A percentile compares a stretch with the other conserved stretches of the same genome.
Conservation (phyloP, 768 basidiomycete genomes). For the Macrolepiota albuminosa region DNA sequence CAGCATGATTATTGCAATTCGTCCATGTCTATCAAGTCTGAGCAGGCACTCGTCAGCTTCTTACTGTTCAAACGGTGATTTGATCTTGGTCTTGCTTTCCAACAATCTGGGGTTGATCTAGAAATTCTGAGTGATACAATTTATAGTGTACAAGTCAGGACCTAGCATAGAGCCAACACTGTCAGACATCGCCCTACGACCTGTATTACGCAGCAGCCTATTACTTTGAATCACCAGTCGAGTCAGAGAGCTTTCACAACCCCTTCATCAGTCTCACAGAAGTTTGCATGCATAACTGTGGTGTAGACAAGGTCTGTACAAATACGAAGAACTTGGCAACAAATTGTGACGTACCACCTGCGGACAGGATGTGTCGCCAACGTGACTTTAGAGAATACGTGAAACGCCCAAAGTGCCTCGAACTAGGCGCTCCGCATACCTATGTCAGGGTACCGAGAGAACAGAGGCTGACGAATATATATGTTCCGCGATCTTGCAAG, state of each 20-base stretch:
- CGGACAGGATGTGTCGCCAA: background rate
- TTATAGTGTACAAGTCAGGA: background rate
- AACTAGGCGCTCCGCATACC: background rate
- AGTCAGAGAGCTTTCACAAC: background rate
- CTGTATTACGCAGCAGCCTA: background rate
- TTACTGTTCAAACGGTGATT: background rate
- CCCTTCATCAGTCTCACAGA: background rate
- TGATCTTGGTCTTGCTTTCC: background rate
- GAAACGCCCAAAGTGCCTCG: background rate
- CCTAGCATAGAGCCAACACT: background rate
- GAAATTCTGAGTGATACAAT: too few relatives aligned
- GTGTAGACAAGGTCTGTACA: background rate
- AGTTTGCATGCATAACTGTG: background rate
- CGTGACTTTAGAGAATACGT: background rate
- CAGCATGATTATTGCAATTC: background rate
- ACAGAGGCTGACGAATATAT: background rate
- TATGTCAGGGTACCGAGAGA: background rate
- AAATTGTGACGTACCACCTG: background rate
- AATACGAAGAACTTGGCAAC: background rate
- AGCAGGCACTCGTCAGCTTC: background rate
- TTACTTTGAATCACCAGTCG: background rate
- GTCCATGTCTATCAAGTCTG: background rate
- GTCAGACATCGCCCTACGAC: too few relatives aligned
- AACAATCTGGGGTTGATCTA: background rate
- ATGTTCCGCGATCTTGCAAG: background rate